Evolutionary conservation across 2,329 filamentous ascomycete genomes (phyloP).

Genomic region (Fusarium sambucinum): DNA sequence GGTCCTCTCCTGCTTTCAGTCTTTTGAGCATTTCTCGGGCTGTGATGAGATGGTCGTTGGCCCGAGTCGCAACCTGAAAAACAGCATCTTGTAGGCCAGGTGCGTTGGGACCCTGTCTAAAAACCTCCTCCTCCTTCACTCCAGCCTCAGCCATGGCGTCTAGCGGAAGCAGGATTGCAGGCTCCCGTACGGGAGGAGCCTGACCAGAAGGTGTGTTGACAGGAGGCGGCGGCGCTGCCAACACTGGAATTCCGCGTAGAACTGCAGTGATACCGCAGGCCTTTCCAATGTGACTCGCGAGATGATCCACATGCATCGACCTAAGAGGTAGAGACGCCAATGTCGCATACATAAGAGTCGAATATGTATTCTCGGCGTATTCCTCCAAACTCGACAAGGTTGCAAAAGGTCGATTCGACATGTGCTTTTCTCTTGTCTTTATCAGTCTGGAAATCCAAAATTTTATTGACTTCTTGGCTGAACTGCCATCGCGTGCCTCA

Average conservation of each 20-base stretch:
- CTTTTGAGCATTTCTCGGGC: conserved; percentile 91
- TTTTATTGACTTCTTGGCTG: conserved; percentile 66
- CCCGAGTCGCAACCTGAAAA: conserved; percentile 91
- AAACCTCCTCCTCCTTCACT: conserved; percentile 89
- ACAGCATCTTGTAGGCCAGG: conserved; percentile 87
- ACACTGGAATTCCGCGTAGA: conserved; percentile 85
- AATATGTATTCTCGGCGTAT: conserved; percentile 95
- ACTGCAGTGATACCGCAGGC: conserved; percentile 89
- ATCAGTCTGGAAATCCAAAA: conserved; percentile 84
- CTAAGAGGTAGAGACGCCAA: conserved; percentile 82
- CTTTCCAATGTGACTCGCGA: conserved; percentile 96
- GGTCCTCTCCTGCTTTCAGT: conserved; percentile 76
- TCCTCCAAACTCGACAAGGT: conserved; percentile 80
- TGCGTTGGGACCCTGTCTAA: conserved; percentile 82
- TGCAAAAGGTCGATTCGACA: conserved; percentile 85
- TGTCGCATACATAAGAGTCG: conserved; percentile 89
- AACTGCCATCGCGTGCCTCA: conserved; percentile 57
- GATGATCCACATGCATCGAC: conserved; percentile 88
- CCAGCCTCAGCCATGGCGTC: conserved; percentile 88
- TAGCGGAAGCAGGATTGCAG: conserved; percentile 80
- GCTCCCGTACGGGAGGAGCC: conserved; percentile 57
- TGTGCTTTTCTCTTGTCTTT: conserved; percentile 81
- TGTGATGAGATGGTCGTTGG: conserved; percentile 95
- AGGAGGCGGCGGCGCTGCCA: conserved; percentile 77
- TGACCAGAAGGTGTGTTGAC: conserved; percentile 58